A percentile compares a stretch with the other conserved stretches of the same genome.
Evolutionary conservation across 2,329 filamentous ascomycete species (phyloP).

Genomic region (Diaporthe caulivora): DNA sequence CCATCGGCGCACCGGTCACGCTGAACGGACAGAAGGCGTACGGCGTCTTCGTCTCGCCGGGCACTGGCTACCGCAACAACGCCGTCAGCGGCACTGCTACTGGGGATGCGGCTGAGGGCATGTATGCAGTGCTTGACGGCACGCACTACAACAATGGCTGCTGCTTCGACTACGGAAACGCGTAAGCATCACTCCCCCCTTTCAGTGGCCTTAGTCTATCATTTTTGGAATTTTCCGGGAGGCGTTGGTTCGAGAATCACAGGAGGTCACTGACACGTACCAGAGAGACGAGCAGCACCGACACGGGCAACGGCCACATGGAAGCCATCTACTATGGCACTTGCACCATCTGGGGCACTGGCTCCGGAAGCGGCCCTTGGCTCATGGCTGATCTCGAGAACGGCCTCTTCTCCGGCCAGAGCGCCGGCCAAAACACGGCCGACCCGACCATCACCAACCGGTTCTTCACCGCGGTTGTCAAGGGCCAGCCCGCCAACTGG

Average conservation of each 20-base stretch:
- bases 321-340: slow-evolving; percentile 76
- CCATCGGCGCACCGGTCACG: slow-evolving; percentile 71
- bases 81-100: slow-evolving; percentile 63
- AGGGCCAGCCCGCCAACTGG: slow-evolving; percentile 69
- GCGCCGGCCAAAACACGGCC: slow-evolving; percentile 58
- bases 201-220: too few relatives aligned
- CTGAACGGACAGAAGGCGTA: slow-evolving; percentile 73
- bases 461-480: slow-evolving; percentile 69
- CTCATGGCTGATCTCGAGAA: slow-evolving; percentile 79
- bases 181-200: slow-evolving; percentile 40
- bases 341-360: slow-evolving; percentile 66
- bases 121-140: slow-evolving; percentile 72
- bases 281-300: slow-evolving; percentile 59
- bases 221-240: too few relatives aligned
- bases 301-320: slow-evolving; percentile 75
- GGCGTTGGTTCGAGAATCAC: too few relatives aligned
- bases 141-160: slow-evolving; percentile 70
- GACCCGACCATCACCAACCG: slow-evolving; percentile 66
- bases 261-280: too few relatives aligned
- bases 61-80: slow-evolving; percentile 74
- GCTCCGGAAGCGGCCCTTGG: slow-evolving; percentile 72
- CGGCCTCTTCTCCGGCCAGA: slow-evolving; percentile 70
- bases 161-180: slow-evolving; percentile 71
- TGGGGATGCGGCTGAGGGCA: slow-evolving; percentile 68
- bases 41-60: slow-evolving; percentile 72